Evolutionary conservation across 176 grass and related monocot genomes (phyloP), one percentile per base, ranked within the genome.

Genomic region (Dendrocalamus sinicus): DNA sequence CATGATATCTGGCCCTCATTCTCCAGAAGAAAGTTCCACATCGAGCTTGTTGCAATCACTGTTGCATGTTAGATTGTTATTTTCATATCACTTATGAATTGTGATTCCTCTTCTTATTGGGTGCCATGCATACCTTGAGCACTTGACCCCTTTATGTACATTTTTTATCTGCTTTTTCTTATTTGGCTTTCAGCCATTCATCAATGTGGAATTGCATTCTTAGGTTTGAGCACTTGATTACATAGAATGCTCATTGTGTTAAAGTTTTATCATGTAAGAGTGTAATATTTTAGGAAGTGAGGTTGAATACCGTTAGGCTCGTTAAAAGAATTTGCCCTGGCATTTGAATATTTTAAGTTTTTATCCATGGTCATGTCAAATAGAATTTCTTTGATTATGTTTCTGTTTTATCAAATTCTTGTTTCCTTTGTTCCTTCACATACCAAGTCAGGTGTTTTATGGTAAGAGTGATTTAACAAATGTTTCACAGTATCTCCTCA

Each of bases 31-130:
- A 54, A 19, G 19, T 44, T 65, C 1, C 8, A 63, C 53, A 30
- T 75, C 12, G 17, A 81, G 45, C 44, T 76, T 81, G 43, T 52
- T 80, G 70, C 45, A 72, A 72, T 14, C 47, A 73, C 28, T 5
- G 2, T 46, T 75, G 12, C 57, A 65, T 83, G 32, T 16, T 81
- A 70, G 32, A 81, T 43, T 72, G 4, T 52, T 69, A 51, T 61
- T 65, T 39, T 75, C 30, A 22, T 41, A 48, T 67, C 62, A 69
- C 69, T 12, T 51, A 65, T 24, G 20, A 12, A 62, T 62, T 62
- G 37, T 23, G 26, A 80, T 75, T 80, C 52, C 48, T 83, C n/a
- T 77, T 81, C 8, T 17, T 22, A 66, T 20, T 66, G 23, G 8
- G n/a, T 66, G 67, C 37, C n/a, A 72, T 76, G 40, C 28, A 82